Evolutionary conservation across 2,329 filamentous ascomycete species (phyloP), one percentile per base, ranked within the genome.

Genomic region (Alternaria infectoria): DNA sequence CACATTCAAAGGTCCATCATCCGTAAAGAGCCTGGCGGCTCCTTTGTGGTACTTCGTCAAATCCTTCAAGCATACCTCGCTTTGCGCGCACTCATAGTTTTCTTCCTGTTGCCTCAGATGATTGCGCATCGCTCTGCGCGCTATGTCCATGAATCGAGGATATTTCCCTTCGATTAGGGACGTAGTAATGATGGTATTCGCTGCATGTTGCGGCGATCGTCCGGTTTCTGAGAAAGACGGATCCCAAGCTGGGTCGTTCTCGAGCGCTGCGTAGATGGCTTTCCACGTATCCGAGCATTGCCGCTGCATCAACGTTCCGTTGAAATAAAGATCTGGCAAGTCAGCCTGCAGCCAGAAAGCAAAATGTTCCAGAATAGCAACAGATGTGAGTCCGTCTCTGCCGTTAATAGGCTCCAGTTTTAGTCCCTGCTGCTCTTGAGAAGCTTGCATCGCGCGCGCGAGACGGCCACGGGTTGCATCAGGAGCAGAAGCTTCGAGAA

Each of bases 321-420:
- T 44, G 47, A 62, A 59, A 26, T n/a, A 59, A 21, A 62, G 19
- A n/a, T 54, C 60, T 17, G 36, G 46, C 40, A 59, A 54, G 36
- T 62, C 60, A 4, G 60, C 60, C 47, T 62, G 46, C 40, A 62
- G 47, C 54, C 60, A 59, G n/a, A 59, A 26, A 9, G 46, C 60
- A 49, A 36, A 62, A 36, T 45, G 28, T n/a, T 62, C 6, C 15
- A 62, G 26, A 8, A 62, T 62, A 7, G 46, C 32, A 23, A 40
- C 7, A n/a, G 46, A 32, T n/a, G 54, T 57, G 5, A 57, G 23
- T 19, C 28, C 44, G 2, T 57, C 40, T 45, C 15, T 23, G 7
- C 40, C 21, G 23, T 32, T 25, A 5, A 23, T 6, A 4, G 28
- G 12, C 17, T 44, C 46, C 28, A 30, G 19, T 25, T 23, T 26